A percentile compares a stretch with the other conserved stretches of the same genome.
Conservation (phyloP, 2,329 filamentous ascomycete genomes). For the Penicillium italicum region DNA sequence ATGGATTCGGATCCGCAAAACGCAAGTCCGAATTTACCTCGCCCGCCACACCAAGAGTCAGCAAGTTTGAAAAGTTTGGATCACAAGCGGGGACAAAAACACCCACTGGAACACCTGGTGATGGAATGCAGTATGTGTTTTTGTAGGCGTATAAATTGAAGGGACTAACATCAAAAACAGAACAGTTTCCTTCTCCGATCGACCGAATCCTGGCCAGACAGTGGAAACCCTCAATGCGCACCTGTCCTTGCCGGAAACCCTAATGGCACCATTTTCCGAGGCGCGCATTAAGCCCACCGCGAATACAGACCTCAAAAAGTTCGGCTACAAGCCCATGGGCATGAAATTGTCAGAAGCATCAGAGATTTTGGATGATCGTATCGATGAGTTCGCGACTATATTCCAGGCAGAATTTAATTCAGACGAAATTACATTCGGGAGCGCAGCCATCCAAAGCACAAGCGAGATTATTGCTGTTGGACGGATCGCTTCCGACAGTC, state of each 20-base stretch:
- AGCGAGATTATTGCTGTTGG: conserved; percentile 86
- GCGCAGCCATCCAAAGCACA: conserved; percentile 78
- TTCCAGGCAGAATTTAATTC: conserved; percentile 71
- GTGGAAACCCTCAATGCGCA: conserved; percentile 80
- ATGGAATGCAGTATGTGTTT: conserved; percentile 39
- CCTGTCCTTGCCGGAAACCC: conserved; percentile 63
- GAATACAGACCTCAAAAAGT: conserved; percentile 84
- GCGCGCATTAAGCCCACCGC: conserved; percentile 79
- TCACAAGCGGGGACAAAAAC: conserved; percentile 49
- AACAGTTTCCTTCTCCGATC: conserved; percentile 67
- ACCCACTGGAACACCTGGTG: conserved; percentile 27
- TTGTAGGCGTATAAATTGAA: not conserved
- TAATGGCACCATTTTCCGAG: conserved; percentile 68
- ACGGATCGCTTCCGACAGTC: conserved; percentile 80
- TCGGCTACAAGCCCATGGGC: conserved; percentile 84
- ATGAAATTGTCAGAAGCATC: conserved; percentile 94
- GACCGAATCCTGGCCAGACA: conserved; percentile 74
- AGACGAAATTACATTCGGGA: conserved; percentile 79
- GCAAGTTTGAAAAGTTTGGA: conserved; percentile 46
- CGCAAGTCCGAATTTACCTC: conserved; percentile 52
- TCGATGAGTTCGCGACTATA: conserved; percentile 79
- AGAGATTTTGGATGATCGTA: conserved; percentile 89
- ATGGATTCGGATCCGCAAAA: conserved; percentile 47
- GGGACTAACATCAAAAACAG: conserved; percentile 35
- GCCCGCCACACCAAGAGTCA: conserved; percentile 42